Percentiles rank a stretch among this genome's conserved stretches.
Evolutionary conservation across 108 stramenopile genomes (phyloP).

Genomic region (Poteriospumella lacustris): DNA sequence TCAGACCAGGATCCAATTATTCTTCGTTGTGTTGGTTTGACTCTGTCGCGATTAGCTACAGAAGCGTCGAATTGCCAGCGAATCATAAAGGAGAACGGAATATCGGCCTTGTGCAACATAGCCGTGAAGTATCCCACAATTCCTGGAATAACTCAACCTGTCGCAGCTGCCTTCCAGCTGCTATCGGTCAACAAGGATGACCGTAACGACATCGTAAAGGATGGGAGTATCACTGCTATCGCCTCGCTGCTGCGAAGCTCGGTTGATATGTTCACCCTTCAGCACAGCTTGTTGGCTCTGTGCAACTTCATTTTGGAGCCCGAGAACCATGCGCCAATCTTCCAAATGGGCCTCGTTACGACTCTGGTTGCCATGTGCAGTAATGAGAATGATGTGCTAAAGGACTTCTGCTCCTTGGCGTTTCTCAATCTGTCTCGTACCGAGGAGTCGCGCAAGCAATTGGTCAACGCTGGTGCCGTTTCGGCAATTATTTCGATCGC

Average conservation of each 20-base stretch:
- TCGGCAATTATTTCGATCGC: conserved; percentile 46
- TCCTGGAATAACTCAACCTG: conserved; percentile 35
- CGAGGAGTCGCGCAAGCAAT: conserved; percentile 36
- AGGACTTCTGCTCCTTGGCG: conserved; percentile 50
- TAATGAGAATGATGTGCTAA: conserved; percentile 33
- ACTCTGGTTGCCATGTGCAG: conserved; percentile 35
- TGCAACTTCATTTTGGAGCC: conserved; percentile 40
- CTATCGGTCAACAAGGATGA: conserved; percentile 13
- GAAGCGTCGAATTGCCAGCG: conserved; percentile 41
- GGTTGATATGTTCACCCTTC: conserved; percentile 45
- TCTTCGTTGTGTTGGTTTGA: conserved; percentile 50
- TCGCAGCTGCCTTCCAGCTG: conserved; percentile 33
- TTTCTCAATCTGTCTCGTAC: conserved; percentile 48
- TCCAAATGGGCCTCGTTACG: conserved; percentile 46
- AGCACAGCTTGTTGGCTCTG: conserved; percentile 28
- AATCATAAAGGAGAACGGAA: conserved; percentile 48
- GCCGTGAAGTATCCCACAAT: conserved; percentile 41
- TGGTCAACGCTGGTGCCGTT: conserved; percentile 46
- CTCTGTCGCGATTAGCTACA: conserved; percentile 45
- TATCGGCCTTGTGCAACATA: conserved; percentile 52
- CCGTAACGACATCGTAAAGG: conserved; percentile 44
- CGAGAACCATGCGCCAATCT: conserved; percentile 48
- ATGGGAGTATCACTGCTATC: conserved; percentile 46
- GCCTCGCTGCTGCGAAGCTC: conserved; percentile 48
- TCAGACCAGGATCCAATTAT: conserved; percentile 46